Base-by-base conservation (phyloP, 768 basidiomycete genomes). In the Lentinula edodes region DNA sequence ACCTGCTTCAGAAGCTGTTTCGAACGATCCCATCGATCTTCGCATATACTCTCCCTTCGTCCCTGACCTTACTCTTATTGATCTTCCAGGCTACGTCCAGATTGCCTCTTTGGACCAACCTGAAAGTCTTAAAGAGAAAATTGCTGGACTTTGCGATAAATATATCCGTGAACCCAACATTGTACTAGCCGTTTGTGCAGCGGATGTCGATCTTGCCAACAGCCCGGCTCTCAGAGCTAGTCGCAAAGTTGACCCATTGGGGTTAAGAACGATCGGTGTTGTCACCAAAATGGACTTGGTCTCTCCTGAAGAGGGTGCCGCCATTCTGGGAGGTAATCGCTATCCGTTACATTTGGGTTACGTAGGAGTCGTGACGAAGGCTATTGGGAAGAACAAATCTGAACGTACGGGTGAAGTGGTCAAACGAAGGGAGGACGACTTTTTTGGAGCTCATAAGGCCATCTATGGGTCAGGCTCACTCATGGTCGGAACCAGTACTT, bases 141-240 rank as follows among this genome's bases (percentile, higher is more conserved):
- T 99, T 63, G 79, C 90, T 0, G 68, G 71, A 8, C 78, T 99
- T 0, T 98, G 97, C 74, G 97, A 98, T 61, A 92, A 88, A 71
- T 99, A 99, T 73, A 99, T 99, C 68, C 87, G 92, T n/a, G 94
- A 98, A 71, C 96, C 97, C n/a, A 99, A 99, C 73, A 94, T 99
- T 73, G 90, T 98, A 67, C 84, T 99, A n/a, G 96, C 97, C 5
- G 93, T 99, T 16, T 99, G 97, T 71, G 92, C 97, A 7, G 97
- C 97, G 7, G 95, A 99, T 71, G 97, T 99, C 60, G 97, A 99
- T 76, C 82, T 99, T 12, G 97, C 97, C 63, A 99, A 99, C 73
- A 97, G 95, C 0, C 95, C 97, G 6, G 97, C 97, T 0, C 78
- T 99, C 54, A 82, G 94, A 54, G 95, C 97, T 0, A 95, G 93